Percentiles rank a stretch among this genome's conserved stretches.
phyloP scores from a whole-genome alignment of 2,329 filamentous ascomycete species.

The Elsinoe batatas region DNA sequence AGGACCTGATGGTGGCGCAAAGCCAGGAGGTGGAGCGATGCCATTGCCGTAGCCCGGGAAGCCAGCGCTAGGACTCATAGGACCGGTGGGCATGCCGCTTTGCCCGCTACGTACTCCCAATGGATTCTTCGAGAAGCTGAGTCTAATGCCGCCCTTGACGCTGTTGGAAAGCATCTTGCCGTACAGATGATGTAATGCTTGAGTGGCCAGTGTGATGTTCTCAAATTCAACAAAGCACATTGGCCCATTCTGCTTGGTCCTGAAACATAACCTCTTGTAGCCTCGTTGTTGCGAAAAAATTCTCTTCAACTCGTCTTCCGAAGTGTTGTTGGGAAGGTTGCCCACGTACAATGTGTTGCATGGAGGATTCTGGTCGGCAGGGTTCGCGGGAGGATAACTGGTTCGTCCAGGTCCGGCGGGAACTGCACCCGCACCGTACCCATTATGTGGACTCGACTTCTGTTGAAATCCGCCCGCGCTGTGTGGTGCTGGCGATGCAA shows the following conservation, averaged over 20 bases:
- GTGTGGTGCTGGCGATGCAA: constrained; percentile 36
- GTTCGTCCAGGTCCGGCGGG: constrained; percentile 4
- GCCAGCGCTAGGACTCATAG: constrained; percentile 42
- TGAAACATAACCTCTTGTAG: constrained; percentile 90
- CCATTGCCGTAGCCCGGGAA: constrained; percentile 52
- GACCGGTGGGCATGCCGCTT: constrained; percentile 42
- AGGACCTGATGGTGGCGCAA: constrained; percentile 48
- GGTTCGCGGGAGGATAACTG: constrained; percentile 72
- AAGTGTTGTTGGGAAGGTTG: constrained; percentile 87
- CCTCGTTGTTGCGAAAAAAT: constrained; percentile 89
- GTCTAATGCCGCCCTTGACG: constrained; percentile 83
- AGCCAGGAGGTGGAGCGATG: constrained; percentile 65
- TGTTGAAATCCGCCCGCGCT: constrained; percentile 4
- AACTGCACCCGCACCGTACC: neutral
- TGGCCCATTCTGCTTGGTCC: constrained; percentile 87
- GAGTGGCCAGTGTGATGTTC: constrained; percentile 83
- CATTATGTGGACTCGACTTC: constrained; percentile 5
- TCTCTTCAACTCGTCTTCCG: constrained; percentile 88
- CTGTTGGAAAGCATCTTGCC: constrained; percentile 82
- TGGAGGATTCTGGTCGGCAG: constrained; percentile 90
- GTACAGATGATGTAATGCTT: constrained; percentile 81
- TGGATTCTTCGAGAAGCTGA: constrained; percentile 97
- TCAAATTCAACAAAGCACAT: constrained; percentile 99
- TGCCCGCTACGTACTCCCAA: constrained; percentile 80
- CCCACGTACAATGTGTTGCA: constrained; percentile 98